Base-by-base conservation (phyloP, 805 yeast genomes). In the Starmerella sirachaensis region DNA sequence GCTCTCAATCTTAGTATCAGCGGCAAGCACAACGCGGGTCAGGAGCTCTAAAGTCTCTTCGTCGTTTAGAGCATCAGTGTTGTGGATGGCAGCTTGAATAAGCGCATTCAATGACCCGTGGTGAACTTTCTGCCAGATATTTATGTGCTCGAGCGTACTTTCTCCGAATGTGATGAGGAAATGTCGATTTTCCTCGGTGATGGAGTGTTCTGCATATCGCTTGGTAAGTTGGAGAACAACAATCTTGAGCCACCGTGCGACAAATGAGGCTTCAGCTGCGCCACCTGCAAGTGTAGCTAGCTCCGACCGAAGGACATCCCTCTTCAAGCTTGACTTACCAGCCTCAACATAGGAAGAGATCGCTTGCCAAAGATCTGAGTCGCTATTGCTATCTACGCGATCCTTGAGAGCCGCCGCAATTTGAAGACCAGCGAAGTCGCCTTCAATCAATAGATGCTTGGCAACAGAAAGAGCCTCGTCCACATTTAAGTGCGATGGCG, bases 21-120 rank as follows among this genome's bases (percentile, higher is more conserved):
- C 33, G 9, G 27, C 18, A 14, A 35, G 17, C 6, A 36, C 38
- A 2, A 32, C 13, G 3, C 29, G 33, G 12, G 56, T 56, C 3
- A 63, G 59, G 50, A 76, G 70, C 28, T 66, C 62, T n/a, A n/a
- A n/a, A n/a, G n/a, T n/a, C n/a, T n/a, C n/a, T n/a, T n/a, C n/a
- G n/a, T n/a, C n/a, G 19, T 31, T 35, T 46, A 81, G 50, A n/a
- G 71, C 62, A 0, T 42, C 41, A 2, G 50, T 55, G 1, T 71
- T 50, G 78, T 84, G 48, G 2, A 59, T 56, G 1, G 50, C 33
- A 0, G 54, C 48, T 19, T 52, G 51, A 2, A 61, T 30, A n/a
- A 57, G 41, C 8, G 62, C 51, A 21, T 60, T 61, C 21, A 56
- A 11, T 1, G 42, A 38, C 13, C 43, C 43, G 12, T 25, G 40